phyloP scores from a whole-genome alignment of 176 grass and related monocot species.

The Poa pratensis region DNA sequence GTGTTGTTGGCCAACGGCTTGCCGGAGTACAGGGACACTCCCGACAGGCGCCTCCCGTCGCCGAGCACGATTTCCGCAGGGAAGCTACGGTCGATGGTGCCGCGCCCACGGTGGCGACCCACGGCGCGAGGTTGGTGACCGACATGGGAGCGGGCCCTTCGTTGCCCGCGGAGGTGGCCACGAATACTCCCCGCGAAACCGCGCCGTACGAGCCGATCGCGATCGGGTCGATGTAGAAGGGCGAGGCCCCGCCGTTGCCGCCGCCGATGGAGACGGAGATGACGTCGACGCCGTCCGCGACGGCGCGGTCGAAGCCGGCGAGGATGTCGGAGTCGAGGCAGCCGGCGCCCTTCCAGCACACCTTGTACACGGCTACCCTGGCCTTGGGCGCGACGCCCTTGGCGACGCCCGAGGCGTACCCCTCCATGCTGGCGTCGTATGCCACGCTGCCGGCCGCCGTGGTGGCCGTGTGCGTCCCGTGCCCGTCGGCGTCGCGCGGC shows the following conservation, averaged over 20 bases:
- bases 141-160: slow-evolving; percentile 83
- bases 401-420: slow-evolving; percentile 78
- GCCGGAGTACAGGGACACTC: slow-evolving; percentile 87
- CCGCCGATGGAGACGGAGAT: slow-evolving; percentile 93
- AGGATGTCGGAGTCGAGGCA: slow-evolving; percentile 98
- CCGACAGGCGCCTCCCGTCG: slow-evolving; percentile 63
- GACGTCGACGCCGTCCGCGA: slow-evolving; percentile 89
- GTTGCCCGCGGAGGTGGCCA: slow-evolving; percentile 90
- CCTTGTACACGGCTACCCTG: slow-evolving; percentile 86
- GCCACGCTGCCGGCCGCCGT: slow-evolving; percentile 87
- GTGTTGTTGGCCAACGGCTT: slow-evolving; percentile 48
- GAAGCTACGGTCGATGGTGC: slow-evolving; percentile 91
- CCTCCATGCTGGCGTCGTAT: slow-evolving; percentile 79
- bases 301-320: slow-evolving; percentile 88
- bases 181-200: slow-evolving; percentile 72
- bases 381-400: slow-evolving; percentile 97
- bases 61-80: slow-evolving; percentile 79
- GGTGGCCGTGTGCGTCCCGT: slow-evolving; percentile 83
- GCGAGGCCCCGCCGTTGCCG: slow-evolving; percentile 63
- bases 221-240: slow-evolving; percentile 92
- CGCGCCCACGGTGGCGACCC: slow-evolving; percentile 92
- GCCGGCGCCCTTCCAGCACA: slow-evolving; percentile 87
- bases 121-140: slow-evolving; percentile 87
- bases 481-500: slow-evolving; percentile 88
- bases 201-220: slow-evolving; percentile 86